Base-by-base conservation (phyloP, 495 filamentous ascomycete species). In the Durotheca rogersii region DNA sequence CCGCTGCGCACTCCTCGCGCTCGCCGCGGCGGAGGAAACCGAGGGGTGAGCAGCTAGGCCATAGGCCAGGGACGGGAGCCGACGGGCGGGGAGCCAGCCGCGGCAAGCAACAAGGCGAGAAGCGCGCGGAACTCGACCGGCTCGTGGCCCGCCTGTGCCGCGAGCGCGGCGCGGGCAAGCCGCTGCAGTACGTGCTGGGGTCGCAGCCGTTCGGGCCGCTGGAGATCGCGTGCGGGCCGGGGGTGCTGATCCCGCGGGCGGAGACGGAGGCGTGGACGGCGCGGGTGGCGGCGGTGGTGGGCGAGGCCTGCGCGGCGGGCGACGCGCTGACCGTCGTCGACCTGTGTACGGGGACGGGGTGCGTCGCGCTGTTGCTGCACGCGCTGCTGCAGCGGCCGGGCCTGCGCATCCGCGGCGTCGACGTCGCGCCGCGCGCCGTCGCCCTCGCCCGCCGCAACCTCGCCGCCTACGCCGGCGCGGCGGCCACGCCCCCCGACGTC, bases 141-240 rank as follows among this genome's bases (percentile, higher is more conserved):
- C n/a, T 52, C 20, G 41, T 53, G 15, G 20, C 60, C 23, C 53
- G 64, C 1, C 73, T 87, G 46, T 89, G 84, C 46, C 46, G 63
- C 9, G 60, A 76, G 27, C 76, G 93, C 30, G 75, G 80, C 2
- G 66, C 51, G 19, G 90, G 90, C 1, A 69, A 78, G 29, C 93
- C 93, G 0, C 71, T 98, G 5, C 93, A 97, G 62, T 98, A 96
- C 61, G 79, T 96, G 7, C 73, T 98, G 2, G 90, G 90, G 0
- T 82, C 82, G 11, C 91, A 97, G 61, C 91, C 87, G 9, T 96
- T 98, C 62, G 91, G 90, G 0, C 72, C 83, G 2, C 67, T 96
- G 9, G 84, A 91, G 31, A 87, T 98, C n/a, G 68, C 76, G 30
- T 95, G 89, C 56, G 67, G 70, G 27, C 77, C 71, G 10, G 87